phyloP scores from a whole-genome alignment of 345 rosid genomes.

The Linum usitatissimum region DNA sequence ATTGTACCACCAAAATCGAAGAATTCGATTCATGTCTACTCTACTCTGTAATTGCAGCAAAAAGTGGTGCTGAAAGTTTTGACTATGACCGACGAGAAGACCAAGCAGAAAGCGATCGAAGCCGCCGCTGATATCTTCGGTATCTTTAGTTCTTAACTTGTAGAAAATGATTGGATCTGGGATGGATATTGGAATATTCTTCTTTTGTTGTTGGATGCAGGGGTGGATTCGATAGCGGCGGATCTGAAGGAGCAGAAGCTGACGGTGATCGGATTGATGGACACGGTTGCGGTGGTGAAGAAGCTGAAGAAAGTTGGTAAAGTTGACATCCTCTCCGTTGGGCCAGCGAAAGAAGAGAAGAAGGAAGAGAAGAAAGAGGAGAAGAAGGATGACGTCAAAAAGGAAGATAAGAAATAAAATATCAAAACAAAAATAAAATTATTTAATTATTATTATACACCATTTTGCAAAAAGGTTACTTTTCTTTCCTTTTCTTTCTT shows the following conservation, averaged over 20 bases:
- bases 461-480: conserved; percentile 6
- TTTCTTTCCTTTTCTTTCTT: no score
- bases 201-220: conserved; percentile 18
- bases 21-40: not conserved
- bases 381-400: conserved; percentile 45
- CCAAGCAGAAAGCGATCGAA: conserved; percentile 83
- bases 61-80: conserved; percentile 73
- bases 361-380: conserved; percentile 67
- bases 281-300: conserved; percentile 72
- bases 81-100: conserved; percentile 87
- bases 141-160: conserved; percentile 6
- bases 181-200: not conserved
- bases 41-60: conserved; percentile 20
- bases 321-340: conserved; percentile 76
- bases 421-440: conserved; percentile 20
- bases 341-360: conserved; percentile 92
- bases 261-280: conserved; percentile 82
- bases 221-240: conserved; percentile 84
- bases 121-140: conserved; percentile 87
- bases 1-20: no score
- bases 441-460: not conserved
- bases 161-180: not conserved
- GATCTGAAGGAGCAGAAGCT: conserved; percentile 85
- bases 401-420: conserved; percentile 35
- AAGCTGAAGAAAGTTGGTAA: conserved; percentile 88